Evolutionary conservation across 805 yeast genomes (phyloP), one percentile per base, ranked within the genome.

Genomic region (Hanseniaspora meyeri): DNA sequence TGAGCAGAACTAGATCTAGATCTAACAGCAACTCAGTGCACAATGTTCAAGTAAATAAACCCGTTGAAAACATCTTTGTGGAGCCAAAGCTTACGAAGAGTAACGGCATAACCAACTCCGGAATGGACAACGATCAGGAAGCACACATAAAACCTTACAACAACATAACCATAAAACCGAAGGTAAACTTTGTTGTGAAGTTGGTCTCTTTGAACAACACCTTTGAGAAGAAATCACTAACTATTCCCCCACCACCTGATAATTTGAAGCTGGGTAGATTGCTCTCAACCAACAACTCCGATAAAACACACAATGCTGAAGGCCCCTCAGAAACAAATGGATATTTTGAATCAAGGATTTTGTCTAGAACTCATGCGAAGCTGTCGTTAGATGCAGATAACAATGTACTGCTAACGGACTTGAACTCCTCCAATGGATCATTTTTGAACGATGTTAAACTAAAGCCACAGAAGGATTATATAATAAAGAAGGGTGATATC

Each of bases 381-480:
- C 71, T 93, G 60, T 87, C 79, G 72, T 79, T 89, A 39, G 74
- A 79, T 17, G 68, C 68, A 29, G 70, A 72, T 4, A 89, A 90
- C 5, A 77, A 77, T 58, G 75, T 95, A 20, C 87, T 76, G 75
- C 77, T 93, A 29, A 80, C 83, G 61, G 99, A 93, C 70, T 77
- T 89, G 64, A 88, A 89, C 57, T 85, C 95, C 2, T 85, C 96
- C 27, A 93, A 93, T 69, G 99, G 99, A 10, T 91, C 98, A 0
- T 95, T 85, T 67, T 79, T 93, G 50, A 93, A 93, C 67, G 87
- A 82, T 37, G 74, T 71, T 43, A 82, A 89, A 60, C 75, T 93
- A 11, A 76, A 75, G 57, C 70, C 72, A 11, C 63, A 64, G 53
- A 29, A 43, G 16, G 84, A 80, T 46, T 79, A 78, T 20, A 87